Evolutionary conservation across 2,329 filamentous ascomycete genomes (phyloP).

Genomic region (Colletotrichum nymphaeae): DNA sequence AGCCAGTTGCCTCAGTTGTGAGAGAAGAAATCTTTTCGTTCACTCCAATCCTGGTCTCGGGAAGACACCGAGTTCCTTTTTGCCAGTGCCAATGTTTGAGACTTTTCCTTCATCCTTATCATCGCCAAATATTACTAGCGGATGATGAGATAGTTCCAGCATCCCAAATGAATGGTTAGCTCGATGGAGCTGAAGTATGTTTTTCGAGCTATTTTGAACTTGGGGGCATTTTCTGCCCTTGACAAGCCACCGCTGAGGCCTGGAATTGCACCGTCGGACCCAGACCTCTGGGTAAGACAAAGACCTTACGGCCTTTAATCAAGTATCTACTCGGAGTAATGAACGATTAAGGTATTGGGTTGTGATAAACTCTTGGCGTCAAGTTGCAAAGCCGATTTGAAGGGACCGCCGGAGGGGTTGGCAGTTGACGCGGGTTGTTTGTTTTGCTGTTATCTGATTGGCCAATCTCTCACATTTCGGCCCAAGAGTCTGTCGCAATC

Average conservation of each 20-base stretch:
- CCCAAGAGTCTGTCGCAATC: constrained; percentile 31
- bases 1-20: no score
- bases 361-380: not conserved
- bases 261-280: not conserved
- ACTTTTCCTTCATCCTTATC: not conserved
- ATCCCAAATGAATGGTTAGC: not conserved
- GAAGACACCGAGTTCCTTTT: not conserved
- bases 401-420: not conserved
- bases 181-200: not conserved
- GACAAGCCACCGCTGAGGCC: not conserved
- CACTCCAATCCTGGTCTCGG: not conserved
- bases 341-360: not conserved
- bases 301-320: not conserved
- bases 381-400: not conserved
- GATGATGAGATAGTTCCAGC: not conserved
- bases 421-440: constrained; percentile 7
- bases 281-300: not conserved
- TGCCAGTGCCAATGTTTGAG: not conserved
- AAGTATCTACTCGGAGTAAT: not conserved
- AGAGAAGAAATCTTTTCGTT: no score
- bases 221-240: not conserved
- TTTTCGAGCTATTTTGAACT: not conserved
- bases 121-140: not conserved
- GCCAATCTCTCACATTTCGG: not conserved
- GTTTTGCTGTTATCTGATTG: constrained; percentile 18